Evolutionary conservation across 345 rosid genomes (phyloP), one percentile per base, ranked within the genome.

Genomic region (Gossypium bickii): DNA sequence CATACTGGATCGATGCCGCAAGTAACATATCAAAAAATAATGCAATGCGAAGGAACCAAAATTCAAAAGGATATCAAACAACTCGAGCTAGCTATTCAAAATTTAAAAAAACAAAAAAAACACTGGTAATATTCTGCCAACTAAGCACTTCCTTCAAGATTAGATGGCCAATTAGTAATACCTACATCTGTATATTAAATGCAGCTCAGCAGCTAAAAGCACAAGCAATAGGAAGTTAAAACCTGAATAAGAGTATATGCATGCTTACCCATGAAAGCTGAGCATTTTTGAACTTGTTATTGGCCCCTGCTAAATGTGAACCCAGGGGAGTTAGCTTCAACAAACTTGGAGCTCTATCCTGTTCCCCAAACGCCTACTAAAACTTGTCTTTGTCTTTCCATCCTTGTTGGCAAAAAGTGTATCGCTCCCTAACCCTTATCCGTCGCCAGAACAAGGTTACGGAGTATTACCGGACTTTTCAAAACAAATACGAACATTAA

Each of bases 341-440:
- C 85, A 93, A 74, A 81, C 99, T 88, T 10, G 98, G 99, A 59
- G 98, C 97, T 16, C 93, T 83, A 93, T 95, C 77, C 79, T 93
- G 74, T 95, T 93, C 24, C 99, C 99, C 99, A 93, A 93, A 29
- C 97, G 97, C 74, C 97, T 96, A 74, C 66, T 83, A 27, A 95
- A 95, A 52, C 99, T 98, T 29, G 92, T 91, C 86, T 93, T 95
- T 34, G 87, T 82, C 79, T 85, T 88, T 44, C 99, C 98, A 84
- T 76, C 85, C 80, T 91, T 95, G 77, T 85, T 97, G 16, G 89
- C 85, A 83, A 90, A 95, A 58, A 93, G 85, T 24, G 24, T 24
- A 24, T 0, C 24, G 1, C 24, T 1, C 24, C 24, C 1, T 24
- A 24, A 24, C 24, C 24, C 1, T 24, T 24, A 24, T 24, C 24